Conservation (phyloP, 202 grass and related monocot genomes). For the Carex sylvatica region DNA sequence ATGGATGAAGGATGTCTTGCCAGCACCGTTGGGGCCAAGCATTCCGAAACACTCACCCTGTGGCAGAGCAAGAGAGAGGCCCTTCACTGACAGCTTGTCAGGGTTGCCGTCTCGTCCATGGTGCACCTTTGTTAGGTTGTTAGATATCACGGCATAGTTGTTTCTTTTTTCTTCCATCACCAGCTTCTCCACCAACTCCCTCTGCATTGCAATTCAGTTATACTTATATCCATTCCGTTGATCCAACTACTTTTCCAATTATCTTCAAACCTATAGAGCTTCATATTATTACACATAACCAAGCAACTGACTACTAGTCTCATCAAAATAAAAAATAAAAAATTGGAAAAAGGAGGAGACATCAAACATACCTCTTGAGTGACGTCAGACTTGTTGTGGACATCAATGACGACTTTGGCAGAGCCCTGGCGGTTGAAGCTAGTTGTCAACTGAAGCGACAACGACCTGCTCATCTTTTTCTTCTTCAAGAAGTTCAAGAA, state of each 20-base stretch:
- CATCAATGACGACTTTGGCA: conserved; percentile 43
- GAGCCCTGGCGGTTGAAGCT: conserved; percentile 30
- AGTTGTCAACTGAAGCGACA: conserved; percentile 19
- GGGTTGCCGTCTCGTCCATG: conserved; percentile 61
- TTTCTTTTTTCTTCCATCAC: conserved; percentile 29
- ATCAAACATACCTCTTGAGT: conserved; percentile 53
- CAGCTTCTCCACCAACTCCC: conserved; percentile 46
- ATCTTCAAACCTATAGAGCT: not conserved
- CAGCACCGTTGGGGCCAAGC: conserved; percentile 85
- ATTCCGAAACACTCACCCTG: conserved; percentile 86
- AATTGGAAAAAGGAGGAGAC: conserved; percentile 5
- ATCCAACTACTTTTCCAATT: not conserved
- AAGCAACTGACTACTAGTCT: not conserved
- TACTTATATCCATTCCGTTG: not conserved
- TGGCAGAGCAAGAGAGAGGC: conserved; percentile 60
- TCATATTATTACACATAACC: not conserved
- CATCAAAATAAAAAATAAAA: not conserved
- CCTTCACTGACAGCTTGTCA: conserved; percentile 62
- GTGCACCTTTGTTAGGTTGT: conserved; percentile 73
- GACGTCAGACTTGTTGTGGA: conserved; percentile 46
- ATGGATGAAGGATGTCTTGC: conserved; percentile 82
- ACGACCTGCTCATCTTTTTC: conserved; percentile 40
- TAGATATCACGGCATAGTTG: conserved; percentile 51
- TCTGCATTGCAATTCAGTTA: conserved; percentile 29
- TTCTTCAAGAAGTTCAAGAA: conserved; percentile 57